Conservation (phyloP, 768 basidiomycete species). For the Panus rudis region DNA sequence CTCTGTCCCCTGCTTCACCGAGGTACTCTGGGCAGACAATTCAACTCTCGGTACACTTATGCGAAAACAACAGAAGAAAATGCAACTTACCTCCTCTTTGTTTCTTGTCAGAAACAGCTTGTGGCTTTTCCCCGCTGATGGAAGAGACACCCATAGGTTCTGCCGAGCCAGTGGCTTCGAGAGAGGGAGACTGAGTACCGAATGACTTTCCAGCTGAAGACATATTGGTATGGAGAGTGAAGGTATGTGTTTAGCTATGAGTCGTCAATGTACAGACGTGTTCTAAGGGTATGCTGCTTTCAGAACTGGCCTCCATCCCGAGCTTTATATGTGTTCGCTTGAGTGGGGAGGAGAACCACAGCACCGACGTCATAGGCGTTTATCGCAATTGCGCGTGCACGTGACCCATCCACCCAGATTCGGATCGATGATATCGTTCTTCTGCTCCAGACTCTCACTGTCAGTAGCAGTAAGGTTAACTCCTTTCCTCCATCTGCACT, state of each 20-base stretch:
- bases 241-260: too few species aligned
- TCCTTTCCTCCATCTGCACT: not conserved
- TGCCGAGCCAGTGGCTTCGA: conserved; percentile 41
- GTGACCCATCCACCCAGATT: not conserved
- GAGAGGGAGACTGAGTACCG: conserved; percentile 51
- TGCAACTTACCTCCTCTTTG: conserved; percentile 37
- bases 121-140: conserved; percentile 25
- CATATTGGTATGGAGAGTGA: conserved; percentile 9
- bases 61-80: not conserved
- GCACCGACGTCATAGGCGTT: conserved; percentile 3
- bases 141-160: conserved; percentile 43
- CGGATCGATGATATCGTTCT: conserved; percentile 9
- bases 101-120: conserved; percentile 32
- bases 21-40: not conserved
- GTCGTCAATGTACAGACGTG: too few species aligned
- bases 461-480: not conserved
- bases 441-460: not conserved
- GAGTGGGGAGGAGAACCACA: too few species aligned
- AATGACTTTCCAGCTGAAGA: conserved; percentile 19
- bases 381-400: not conserved
- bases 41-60: not conserved
- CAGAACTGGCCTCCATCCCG: too few species aligned
- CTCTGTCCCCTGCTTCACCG: not conserved
- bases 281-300: too few species aligned
- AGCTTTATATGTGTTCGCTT: too few species aligned